Evolutionary conservation across 1,284 basidiomycete species (phyloP), one percentile per base, ranked within the genome.

Genomic region (Pyrrhoderma noxium): DNA sequence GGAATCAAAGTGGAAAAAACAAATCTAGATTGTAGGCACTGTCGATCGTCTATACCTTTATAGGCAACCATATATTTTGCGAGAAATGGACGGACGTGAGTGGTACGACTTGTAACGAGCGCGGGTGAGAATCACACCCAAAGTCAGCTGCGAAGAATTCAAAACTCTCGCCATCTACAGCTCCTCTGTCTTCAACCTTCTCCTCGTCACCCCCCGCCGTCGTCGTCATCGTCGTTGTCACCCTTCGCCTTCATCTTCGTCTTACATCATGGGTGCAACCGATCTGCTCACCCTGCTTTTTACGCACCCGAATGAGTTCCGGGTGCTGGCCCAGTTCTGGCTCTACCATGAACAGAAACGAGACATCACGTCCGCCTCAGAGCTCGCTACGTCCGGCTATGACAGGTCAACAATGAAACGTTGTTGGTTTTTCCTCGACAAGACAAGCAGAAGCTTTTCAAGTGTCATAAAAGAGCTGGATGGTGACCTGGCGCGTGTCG

Each of bases 381-480:
- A 93, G 58, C 78, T 85, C 59, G 69, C 75, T 1, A 80, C 82
- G 14, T 88, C 89, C 0, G 86, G 88, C 25, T 95, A 88, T 80
- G 83, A 95, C 69, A 75, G 92, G 54, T 65, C 75, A 51, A 72
- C 79, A 1, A 99, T 99, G 95, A 77, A 82, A 51, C 74, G 80
- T 45, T 98, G 93, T 65, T 99, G 94, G 95, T 70, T 79, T 3
- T 86, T 95, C 61, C 73, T 99, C 51, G 93, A 97, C 73, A 58
- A 76, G 67, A 96, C 94, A 8, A 93, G 89, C 59, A 73, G 94
- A 55, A 92, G 86, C 68, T 99, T 97, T 61, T 77, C 93, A 2
- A 84, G 89, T 7, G 95, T 99, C 59, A 94, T 98, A 65, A 97
- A 96, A 70, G 92, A 98, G 70, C 73, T 99, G 9, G 93, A 99